phyloP scores from a whole-genome alignment of 2,329 filamentous ascomycete genomes.

The Penicillium sp. region DNA sequence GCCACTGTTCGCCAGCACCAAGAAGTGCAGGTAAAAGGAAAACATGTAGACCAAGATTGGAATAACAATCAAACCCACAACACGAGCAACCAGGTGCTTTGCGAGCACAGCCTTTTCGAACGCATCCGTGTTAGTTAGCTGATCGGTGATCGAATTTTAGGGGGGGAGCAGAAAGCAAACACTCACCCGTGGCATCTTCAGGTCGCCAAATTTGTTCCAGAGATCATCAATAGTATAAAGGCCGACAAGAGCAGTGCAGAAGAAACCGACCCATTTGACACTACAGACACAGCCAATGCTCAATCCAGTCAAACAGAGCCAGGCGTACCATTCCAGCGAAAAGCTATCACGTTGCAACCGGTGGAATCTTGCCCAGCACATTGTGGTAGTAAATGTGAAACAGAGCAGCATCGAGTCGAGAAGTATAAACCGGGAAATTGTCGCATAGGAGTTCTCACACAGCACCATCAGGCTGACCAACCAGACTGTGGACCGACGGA shows the following conservation, averaged over 20 bases:
- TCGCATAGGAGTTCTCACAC: constrained; percentile 98
- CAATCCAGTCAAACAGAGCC: constrained; percentile 88
- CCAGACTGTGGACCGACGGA: constrained; percentile 86
- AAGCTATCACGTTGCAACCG: constrained; percentile 81
- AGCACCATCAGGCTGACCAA: constrained; percentile 94
- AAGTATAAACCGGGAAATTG: constrained; percentile 96
- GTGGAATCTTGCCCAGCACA: constrained; percentile 98
- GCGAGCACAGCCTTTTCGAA: constrained; percentile 60
- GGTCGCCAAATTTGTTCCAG: constrained; percentile 96
- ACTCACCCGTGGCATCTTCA: constrained; percentile 79
- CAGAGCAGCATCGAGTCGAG: constrained; percentile 98
- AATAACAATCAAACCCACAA: constrained; percentile 82
- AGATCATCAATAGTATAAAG: constrained; percentile 95
- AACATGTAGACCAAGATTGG: constrained; percentile 91
- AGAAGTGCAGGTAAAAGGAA: constrained; percentile 92
- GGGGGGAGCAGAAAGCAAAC: background rate
- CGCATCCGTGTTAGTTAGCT: constrained; percentile 8
- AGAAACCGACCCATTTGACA: constrained; percentile 96
- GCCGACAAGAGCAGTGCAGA: constrained; percentile 90
- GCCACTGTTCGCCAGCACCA: constrained; percentile 87
- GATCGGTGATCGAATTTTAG: background rate
- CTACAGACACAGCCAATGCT: constrained; percentile 98
- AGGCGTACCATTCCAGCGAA: constrained; percentile 86
- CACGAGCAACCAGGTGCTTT: constrained; percentile 74
- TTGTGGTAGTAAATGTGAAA: constrained; percentile 95